phyloP scores from a whole-genome alignment of 176 grass and related monocot species.

The Otatea glauca region DNA sequence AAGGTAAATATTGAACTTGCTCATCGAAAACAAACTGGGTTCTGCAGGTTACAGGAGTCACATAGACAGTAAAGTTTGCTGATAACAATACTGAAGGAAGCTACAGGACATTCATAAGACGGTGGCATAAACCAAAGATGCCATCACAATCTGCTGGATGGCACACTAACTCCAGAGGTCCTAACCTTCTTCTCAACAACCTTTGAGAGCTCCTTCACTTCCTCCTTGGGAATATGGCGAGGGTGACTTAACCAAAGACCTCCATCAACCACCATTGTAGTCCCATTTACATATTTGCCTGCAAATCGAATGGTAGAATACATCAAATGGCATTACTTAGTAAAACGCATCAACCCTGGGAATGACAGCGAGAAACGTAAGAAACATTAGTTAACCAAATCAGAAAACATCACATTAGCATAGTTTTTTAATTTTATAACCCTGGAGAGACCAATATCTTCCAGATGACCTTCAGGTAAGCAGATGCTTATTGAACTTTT shows the following conservation, averaged over 20 bases:
- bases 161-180: slow-evolving; percentile 52
- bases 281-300: slow-evolving; percentile 98
- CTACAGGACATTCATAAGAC: neutral
- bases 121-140: slow-evolving; percentile 18
- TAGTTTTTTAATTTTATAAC: neutral
- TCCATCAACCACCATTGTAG: slow-evolving; percentile 83
- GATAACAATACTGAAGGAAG: neutral
- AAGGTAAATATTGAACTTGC: neutral
- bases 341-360: neutral
- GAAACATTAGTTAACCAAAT: neutral
- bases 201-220: slow-evolving; percentile 76
- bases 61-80: neutral
- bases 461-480: neutral
- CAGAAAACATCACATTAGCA: neutral
- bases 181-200: slow-evolving; percentile 70
- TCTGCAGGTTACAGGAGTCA: slow-evolving; percentile 28
- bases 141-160: slow-evolving; percentile 78
- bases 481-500: neutral
- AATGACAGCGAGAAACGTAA: neutral
- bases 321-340: slow-evolving; percentile 25
- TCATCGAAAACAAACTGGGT: neutral
- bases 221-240: slow-evolving; percentile 65
- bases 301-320: slow-evolving; percentile 32
- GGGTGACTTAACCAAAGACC: slow-evolving; percentile 86
- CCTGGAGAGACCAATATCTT: neutral